phyloP scores from a whole-genome alignment of 1,284 basidiomycete genomes.

The Fomitopsis palustris region DNA sequence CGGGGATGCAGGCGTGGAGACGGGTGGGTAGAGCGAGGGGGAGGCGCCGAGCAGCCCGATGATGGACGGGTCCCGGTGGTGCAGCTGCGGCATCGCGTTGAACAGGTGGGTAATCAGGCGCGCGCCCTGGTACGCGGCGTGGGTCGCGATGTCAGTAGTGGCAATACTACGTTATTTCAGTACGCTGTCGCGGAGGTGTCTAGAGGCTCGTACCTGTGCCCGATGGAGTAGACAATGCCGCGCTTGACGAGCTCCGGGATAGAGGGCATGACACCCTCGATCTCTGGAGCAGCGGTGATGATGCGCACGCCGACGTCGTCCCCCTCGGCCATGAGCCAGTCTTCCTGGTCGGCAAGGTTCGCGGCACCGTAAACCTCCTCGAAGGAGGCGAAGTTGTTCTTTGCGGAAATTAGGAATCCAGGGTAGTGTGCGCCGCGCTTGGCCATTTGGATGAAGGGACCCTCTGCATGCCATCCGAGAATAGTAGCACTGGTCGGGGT shows the following conservation, averaged over 20 bases:
- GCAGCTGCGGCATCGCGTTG: constrained; percentile 89
- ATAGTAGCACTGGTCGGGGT: constrained; percentile 60
- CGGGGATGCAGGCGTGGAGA: constrained; percentile 21
- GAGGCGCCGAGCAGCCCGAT: constrained; percentile 85
- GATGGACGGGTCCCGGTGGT: constrained; percentile 82
- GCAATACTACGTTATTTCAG: constrained; percentile 44
- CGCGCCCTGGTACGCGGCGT: constrained; percentile 68
- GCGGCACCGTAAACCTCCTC: constrained; percentile 71
- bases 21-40: constrained; percentile 48
- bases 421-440: constrained; percentile 82
- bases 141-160: constrained; percentile 62
- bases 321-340: constrained; percentile 55
- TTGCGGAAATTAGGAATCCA: constrained; percentile 63
- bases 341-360: constrained; percentile 58
- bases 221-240: constrained; percentile 80
- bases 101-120: constrained; percentile 88
- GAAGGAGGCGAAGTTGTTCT: constrained; percentile 58
- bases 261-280: constrained; percentile 74
- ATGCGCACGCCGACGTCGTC: constrained; percentile 66
- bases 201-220: constrained; percentile 63
- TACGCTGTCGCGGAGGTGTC: neutral
- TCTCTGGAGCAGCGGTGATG: constrained; percentile 85
- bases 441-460: constrained; percentile 78
- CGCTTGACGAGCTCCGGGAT: constrained; percentile 58
- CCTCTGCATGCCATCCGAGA: constrained; percentile 88